Base-by-base conservation (phyloP, 2,329 filamentous ascomycete genomes). In the Aspergillus uvarum region DNA sequence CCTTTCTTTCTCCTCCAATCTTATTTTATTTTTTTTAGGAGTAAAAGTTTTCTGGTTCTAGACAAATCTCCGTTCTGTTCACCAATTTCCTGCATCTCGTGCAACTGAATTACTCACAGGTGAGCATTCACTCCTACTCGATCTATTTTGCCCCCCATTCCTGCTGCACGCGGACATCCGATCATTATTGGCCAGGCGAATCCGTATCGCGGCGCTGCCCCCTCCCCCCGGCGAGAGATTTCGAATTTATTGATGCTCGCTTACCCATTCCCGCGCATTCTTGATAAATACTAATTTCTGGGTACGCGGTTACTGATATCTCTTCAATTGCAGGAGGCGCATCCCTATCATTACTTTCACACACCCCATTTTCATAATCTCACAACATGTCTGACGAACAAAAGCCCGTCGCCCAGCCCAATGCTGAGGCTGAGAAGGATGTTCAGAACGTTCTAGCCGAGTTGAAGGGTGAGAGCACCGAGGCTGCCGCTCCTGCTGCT, bases 371-470 rank as follows among this genome's bases (percentile, higher is more conserved):
- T 29, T 11, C 31, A 60, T 47, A 52, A 56, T 47, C 42, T 38
- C 51, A 60, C 54, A 57, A 54, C 59, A 77, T 77, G 76, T 68
- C 75, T 50, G 74, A 75, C 54, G 74, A 76, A 68, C 70, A 75
- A 59, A 77, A 78, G 64, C 62, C 69, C 50, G 64, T 67, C 47
- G 59, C 67, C 47, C 70, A 71, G 48, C 62, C 71, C 49, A 80
- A 80, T 64, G 69, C 70, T 24, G 74, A 76, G 50, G 76, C 79
- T n/a, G 76, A 78, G 61, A 74, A 79, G 70, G 79, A 81, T 68
- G 78, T 80, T 14, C 72, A 79, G 69, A 74, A 77, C 59, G 71
- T 80, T 55, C 72, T 80, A 48, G 77, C 77, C 21, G 78, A 81
- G 68, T 68, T 80, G 65, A 77, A 80, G 71, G 74, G 67, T 32